phyloP scores from a whole-genome alignment of 1,284 basidiomycete species.

The Trichosporon sp. region DNA sequence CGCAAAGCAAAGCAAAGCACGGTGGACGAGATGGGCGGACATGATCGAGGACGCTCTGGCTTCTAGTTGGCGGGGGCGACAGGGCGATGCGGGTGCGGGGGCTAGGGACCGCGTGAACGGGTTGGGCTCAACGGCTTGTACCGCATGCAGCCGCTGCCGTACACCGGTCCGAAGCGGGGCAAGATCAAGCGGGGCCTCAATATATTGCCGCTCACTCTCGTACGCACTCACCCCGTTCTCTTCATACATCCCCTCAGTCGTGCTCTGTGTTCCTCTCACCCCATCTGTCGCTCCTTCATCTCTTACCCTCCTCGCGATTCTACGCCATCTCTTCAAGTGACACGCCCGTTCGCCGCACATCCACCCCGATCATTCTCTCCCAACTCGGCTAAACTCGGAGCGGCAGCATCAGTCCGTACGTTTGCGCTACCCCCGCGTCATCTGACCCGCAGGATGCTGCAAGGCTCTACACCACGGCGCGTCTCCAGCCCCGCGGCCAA shows the following conservation, averaged over 20 bases:
- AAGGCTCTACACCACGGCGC: conserved; percentile 1
- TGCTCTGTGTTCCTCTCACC: background rate
- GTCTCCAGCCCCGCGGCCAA: conserved; percentile 1
- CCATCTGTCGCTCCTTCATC: background rate
- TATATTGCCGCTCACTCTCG: background rate
- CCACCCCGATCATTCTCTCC: background rate
- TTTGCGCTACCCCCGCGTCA: background rate
- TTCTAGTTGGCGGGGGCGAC: background rate
- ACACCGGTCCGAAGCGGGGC: background rate
- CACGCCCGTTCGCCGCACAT: background rate
- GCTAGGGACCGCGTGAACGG: background rate
- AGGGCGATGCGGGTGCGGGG: background rate
- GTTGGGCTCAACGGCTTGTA: background rate
- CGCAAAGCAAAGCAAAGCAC: background rate
- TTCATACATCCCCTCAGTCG: background rate
- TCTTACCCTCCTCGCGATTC: background rate
- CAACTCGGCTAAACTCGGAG: background rate
- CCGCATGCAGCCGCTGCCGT: background rate
- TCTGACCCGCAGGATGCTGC: background rate
- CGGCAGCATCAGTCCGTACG: conserved; percentile 1
- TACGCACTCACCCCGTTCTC: background rate
- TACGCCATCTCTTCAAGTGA: background rate
- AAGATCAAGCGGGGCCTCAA: background rate
- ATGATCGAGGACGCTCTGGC: background rate
- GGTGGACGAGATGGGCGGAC: background rate